Evolutionary conservation across 768 basidiomycete species (phyloP).

Genomic region (Tulasnella sp.): DNA sequence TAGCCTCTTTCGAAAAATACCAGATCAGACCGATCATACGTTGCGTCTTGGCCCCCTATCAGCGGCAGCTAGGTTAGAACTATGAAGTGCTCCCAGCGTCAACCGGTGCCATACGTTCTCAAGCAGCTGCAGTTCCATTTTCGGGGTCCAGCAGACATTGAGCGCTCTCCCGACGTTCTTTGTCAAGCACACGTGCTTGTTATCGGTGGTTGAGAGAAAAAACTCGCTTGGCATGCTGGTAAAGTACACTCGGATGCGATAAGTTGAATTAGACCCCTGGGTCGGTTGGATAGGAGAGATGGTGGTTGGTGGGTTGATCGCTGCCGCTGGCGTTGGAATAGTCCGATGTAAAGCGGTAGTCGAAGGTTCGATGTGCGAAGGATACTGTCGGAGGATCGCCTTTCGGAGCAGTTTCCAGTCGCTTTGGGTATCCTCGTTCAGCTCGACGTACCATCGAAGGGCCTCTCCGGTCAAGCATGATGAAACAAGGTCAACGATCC

Average conservation of each 20-base stretch:
- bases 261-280: neutral
- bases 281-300: neutral
- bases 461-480: neutral
- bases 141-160: neutral
- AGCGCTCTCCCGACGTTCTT: neutral
- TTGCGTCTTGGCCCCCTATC: neutral
- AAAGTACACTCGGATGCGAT: neutral
- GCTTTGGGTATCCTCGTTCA: neutral
- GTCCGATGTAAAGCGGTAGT: neutral
- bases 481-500: neutral
- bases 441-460: slow-evolving; percentile 8
- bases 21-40: neutral
- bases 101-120: neutral
- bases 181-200: neutral
- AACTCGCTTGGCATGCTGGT: neutral
- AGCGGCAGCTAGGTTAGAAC: neutral
- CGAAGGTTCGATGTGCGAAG: neutral
- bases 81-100: neutral
- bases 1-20: neutral
- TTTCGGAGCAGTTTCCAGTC: neutral
- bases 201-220: neutral
- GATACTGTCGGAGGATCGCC: slow-evolving; percentile 2
- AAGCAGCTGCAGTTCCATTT: neutral
- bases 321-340: neutral
- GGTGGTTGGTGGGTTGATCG: neutral